Conservation (phyloP, 1,139 yeast species). For the Hansenula sp. region DNA sequence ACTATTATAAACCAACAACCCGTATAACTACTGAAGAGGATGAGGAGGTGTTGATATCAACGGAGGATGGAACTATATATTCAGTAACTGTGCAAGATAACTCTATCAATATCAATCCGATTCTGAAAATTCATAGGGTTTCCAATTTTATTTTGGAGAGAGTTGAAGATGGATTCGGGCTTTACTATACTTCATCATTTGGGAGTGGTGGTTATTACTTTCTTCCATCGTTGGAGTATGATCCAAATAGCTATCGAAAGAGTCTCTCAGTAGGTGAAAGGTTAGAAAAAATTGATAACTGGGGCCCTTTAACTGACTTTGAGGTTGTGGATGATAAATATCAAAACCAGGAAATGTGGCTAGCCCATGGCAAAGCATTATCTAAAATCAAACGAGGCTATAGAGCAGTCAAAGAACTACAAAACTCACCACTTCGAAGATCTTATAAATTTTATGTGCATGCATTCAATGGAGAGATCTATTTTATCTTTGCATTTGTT, state of each 20-base stretch:
- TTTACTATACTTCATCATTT: slow-evolving; percentile 16
- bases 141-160: slow-evolving; percentile 17
- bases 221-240: slow-evolving; percentile 9
- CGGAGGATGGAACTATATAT: slow-evolving; percentile 40
- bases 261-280: slow-evolving; percentile 7
- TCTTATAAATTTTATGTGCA: slow-evolving; percentile 21
- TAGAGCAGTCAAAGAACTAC: slow-evolving; percentile 25
- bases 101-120: slow-evolving; percentile 8
- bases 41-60: slow-evolving; percentile 38
- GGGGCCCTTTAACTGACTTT: slow-evolving; percentile 49
- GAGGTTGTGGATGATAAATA: slow-evolving; percentile 33
- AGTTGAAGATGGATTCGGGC: slow-evolving; percentile 9
- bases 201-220: slow-evolving; percentile 13
- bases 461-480: slow-evolving; percentile 19
- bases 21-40: slow-evolving; percentile 14
- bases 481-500: slow-evolving; percentile 34
- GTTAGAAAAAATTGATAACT: slow-evolving; percentile 31
- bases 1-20: slow-evolving; percentile 29
- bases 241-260: background rate
- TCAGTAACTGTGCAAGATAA: slow-evolving; percentile 24
- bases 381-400: slow-evolving; percentile 40
- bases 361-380: slow-evolving; percentile 41
- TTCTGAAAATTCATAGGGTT: slow-evolving; percentile 14
- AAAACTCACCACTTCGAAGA: slow-evolving; percentile 17
- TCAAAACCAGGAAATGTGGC: slow-evolving; percentile 38